A percentile compares a stretch with the other conserved stretches of the same genome.
phyloP scores from a whole-genome alignment of 2,329 filamentous ascomycete genomes.

The Stagonosporopsis cucurbitacearum region DNA sequence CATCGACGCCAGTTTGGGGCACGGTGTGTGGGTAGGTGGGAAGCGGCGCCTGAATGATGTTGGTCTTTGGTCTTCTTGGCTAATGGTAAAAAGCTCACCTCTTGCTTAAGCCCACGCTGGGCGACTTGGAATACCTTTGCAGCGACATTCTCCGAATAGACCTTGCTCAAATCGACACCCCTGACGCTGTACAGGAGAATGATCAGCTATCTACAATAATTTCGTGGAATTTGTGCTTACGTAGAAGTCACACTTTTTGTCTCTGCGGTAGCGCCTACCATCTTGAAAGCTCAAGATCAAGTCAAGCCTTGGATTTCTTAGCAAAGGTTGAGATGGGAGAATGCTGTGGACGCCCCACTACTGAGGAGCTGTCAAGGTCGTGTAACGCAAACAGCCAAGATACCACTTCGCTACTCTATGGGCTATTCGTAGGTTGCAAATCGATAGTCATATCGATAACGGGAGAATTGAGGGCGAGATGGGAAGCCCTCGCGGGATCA shows the following conservation, averaged over 20 bases:
- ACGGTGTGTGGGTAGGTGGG: slow-evolving; percentile 44
- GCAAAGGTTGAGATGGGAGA: not conserved
- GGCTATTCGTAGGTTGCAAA: slow-evolving; percentile 2
- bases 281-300: not conserved
- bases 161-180: slow-evolving; percentile 34
- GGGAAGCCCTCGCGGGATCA: slow-evolving; percentile 26
- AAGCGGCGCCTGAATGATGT: slow-evolving; percentile 31
- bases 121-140: slow-evolving; percentile 46
- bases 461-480: slow-evolving; percentile 29
- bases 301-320: not conserved
- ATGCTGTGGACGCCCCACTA: not conserved
- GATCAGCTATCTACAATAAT: not conserved
- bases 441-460: slow-evolving; percentile 25
- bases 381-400: not conserved
- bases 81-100: slow-evolving; percentile 14
- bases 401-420: not conserved
- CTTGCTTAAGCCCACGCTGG: slow-evolving; percentile 33
- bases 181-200: slow-evolving; percentile 23
- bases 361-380: not conserved
- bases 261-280: slow-evolving; percentile 9
- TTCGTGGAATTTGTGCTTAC: slow-evolving; percentile 5
- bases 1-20: slow-evolving; percentile 32
- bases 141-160: slow-evolving; percentile 39
- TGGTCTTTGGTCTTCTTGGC: not conserved
- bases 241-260: slow-evolving; percentile 2